A percentile compares a stretch with the other conserved stretches of the same genome.
Conservation (phyloP, 257 asterid genomes). For the Nicotiana tomentosiformis region DNA sequence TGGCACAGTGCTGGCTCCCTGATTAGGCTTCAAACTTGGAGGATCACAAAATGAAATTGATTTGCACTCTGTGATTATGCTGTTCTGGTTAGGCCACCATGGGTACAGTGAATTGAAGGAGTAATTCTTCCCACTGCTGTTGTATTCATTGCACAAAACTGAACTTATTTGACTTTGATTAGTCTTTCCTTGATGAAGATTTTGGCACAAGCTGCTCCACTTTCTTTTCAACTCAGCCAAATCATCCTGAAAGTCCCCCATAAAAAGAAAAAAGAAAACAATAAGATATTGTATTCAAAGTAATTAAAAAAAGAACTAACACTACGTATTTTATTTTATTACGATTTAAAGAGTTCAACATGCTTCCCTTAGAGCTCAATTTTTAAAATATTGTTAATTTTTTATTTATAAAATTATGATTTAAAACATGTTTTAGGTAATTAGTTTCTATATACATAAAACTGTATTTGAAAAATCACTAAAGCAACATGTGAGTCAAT, state of each 20-base stretch:
- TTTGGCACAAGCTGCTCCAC: constrained; percentile 64
- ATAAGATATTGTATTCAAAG: neutral
- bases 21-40: constrained; percentile 30
- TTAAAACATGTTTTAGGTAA: neutral
- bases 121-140: constrained; percentile 30
- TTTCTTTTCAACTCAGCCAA: constrained; percentile 48
- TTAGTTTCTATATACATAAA: neutral
- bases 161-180: constrained; percentile 22
- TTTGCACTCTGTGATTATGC: constrained; percentile 32
- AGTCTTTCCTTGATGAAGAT: constrained; percentile 45
- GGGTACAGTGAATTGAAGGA: constrained; percentile 28
- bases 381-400: neutral
- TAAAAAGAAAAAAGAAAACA: neutral
- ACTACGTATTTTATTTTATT: neutral
- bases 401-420: neutral
- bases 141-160: constrained; percentile 23
- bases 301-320: neutral
- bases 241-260: constrained; percentile 41
- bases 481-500: neutral
- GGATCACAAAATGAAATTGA: constrained; percentile 45
- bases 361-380: neutral
- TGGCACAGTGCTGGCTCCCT: constrained; percentile 36
- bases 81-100: constrained; percentile 36
- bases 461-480: neutral
- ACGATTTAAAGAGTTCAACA: neutral